These are phyloP conservation scores for Austroboletus niveus DNA, from an alignment of 1,284 basidiomycete species.

Conservation along the genomic window DNA sequence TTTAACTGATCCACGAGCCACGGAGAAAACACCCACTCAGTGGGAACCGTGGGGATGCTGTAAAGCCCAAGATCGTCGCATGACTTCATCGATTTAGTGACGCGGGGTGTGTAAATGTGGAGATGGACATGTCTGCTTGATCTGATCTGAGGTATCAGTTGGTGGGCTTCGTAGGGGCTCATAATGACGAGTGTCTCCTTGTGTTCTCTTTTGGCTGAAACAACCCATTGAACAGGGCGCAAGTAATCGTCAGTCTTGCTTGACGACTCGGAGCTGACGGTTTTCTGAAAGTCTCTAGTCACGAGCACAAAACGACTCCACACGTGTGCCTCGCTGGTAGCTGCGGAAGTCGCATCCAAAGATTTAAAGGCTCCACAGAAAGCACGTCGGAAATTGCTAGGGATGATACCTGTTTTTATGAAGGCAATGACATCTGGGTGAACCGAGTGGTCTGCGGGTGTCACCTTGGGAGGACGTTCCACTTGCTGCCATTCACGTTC, in stretches of 20 bases:
- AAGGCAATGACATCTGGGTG: conserved; percentile 10
- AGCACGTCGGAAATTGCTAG: not conserved
- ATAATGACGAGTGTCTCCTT: conserved; percentile 35
- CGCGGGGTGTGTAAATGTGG: too few species aligned
- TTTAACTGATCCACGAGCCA: too few species aligned
- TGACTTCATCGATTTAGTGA: too few species aligned
- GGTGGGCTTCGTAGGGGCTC: conserved; percentile 47
- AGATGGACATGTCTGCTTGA: too few species aligned
- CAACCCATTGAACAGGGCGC: conserved; percentile 46
- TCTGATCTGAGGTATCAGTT: conserved; percentile 32
- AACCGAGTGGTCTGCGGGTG: conserved; percentile 23
- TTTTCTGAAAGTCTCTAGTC: conserved; percentile 33
- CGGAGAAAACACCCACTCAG: too few species aligned
- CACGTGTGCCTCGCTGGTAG: conserved; percentile 2
- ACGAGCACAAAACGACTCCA: conserved; percentile 26
- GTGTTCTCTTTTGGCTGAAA: conserved; percentile 22
- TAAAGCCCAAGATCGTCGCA: too few species aligned
- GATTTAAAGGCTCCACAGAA: conserved; percentile 14
- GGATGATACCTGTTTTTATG: conserved; percentile 23
- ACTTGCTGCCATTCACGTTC: conserved; percentile 39
- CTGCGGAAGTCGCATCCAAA: conserved; percentile 12
- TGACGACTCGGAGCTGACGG: not conserved
- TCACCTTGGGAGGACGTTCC: conserved; percentile 31
- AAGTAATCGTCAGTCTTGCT: conserved; percentile 32
- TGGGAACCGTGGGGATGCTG: not conserved